Evolutionary conservation across 805 yeast genomes (phyloP).

Genomic region (Maudiozyma barnettii): DNA sequence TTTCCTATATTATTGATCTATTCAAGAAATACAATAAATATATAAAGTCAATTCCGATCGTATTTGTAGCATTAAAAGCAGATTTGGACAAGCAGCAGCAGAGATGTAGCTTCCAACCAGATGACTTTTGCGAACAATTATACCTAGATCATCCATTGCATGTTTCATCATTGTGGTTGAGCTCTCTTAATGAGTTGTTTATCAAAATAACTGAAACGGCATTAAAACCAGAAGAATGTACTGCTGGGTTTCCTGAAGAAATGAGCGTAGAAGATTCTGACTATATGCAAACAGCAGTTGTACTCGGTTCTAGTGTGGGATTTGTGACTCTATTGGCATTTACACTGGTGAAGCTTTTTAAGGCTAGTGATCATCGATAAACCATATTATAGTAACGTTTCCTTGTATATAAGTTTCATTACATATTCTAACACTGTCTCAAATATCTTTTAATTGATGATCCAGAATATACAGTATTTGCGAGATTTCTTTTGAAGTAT

Average conservation of each 20-base stretch:
- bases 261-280: constrained; percentile 33
- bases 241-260: constrained; percentile 69
- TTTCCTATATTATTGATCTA: constrained; percentile 70
- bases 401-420: neutral
- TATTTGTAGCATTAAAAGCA: constrained; percentile 88
- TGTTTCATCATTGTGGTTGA: constrained; percentile 81
- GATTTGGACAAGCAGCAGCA: constrained; percentile 95
- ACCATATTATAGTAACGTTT: neutral
- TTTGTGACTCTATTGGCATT: constrained; percentile 54
- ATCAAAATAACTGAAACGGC: constrained; percentile 87
- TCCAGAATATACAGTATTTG: neutral
- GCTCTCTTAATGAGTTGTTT: constrained; percentile 76
- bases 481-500: neutral
- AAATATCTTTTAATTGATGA: no score
- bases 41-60: constrained; percentile 62
- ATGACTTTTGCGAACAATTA: constrained; percentile 62
- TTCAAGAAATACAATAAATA: constrained; percentile 44
- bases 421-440: no score
- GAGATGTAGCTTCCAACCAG: constrained; percentile 77
- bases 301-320: constrained; percentile 63
- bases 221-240: constrained; percentile 61
- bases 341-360: constrained; percentile 46
- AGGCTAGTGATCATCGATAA: neutral
- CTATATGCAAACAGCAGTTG: constrained; percentile 40
- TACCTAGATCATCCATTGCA: constrained; percentile 76